These are phyloP conservation scores for Microsporum audouinii DNA, from an alignment of 2,329 filamentous ascomycete species.

Conservation along the genomic window DNA sequence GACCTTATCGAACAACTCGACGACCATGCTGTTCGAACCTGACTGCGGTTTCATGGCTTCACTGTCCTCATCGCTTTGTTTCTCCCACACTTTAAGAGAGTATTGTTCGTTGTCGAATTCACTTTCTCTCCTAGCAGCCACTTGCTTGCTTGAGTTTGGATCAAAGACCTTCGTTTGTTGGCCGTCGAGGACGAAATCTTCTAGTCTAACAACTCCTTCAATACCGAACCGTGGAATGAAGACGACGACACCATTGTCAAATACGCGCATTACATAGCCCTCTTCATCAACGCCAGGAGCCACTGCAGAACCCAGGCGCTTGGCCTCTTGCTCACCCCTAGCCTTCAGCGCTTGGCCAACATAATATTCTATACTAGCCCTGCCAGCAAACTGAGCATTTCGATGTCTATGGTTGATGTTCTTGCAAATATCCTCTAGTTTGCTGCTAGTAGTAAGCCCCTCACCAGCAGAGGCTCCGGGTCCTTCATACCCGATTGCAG, in stretches of 20 bases:
- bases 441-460: constrained; percentile 65
- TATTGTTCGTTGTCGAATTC: constrained; percentile 81
- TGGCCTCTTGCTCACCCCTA: constrained; percentile 39
- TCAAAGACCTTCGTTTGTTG: constrained; percentile 11
- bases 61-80: constrained; percentile 44
- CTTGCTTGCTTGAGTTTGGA: neutral
- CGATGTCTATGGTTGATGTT: constrained; percentile 97
- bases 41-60: constrained; percentile 24
- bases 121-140: constrained; percentile 49
- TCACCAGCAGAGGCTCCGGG: constrained; percentile 58
- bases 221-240: constrained; percentile 94
- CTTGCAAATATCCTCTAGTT: constrained; percentile 86
- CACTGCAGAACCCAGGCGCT: constrained; percentile 7
- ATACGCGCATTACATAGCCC: constrained; percentile 92
- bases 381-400: constrained; percentile 89
- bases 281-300: constrained; percentile 57
- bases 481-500: constrained; percentile 76
- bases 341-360: constrained; percentile 91
- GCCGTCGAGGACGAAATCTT: constrained; percentile 58
- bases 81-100: constrained; percentile 50
- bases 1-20: constrained; percentile 89
- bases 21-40: constrained; percentile 33
- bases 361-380: constrained; percentile 93
- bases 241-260: constrained; percentile 93
- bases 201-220: constrained; percentile 75